These are phyloP conservation scores for Ophiostoma pallidulum DNA, from an alignment of 2,329 filamentous ascomycete species.

Conservation along the genomic window DNA sequence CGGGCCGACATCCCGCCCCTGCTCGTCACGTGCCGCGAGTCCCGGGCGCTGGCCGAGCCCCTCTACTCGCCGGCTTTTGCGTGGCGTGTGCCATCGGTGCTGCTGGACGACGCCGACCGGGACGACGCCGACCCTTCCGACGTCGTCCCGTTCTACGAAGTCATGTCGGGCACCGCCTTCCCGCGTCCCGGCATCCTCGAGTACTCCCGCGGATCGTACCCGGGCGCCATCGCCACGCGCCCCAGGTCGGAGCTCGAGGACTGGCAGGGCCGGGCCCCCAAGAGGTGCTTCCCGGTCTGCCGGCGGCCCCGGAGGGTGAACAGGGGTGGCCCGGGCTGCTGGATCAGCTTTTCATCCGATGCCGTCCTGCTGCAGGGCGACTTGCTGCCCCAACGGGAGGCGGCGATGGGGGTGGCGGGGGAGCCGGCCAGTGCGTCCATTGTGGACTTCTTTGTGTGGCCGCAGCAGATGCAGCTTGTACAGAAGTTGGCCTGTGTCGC, in stretches of 20 bases:
- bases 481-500: slow-evolving; percentile 35
- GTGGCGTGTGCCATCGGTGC: slow-evolving; percentile 36
- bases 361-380: slow-evolving; percentile 39
- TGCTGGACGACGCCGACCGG: slow-evolving; percentile 17
- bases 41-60: slow-evolving; percentile 30
- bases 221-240: too few relatives aligned
- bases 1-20: slow-evolving; percentile 29
- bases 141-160: too few relatives aligned
- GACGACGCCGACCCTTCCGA: too few relatives aligned
- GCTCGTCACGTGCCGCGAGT: slow-evolving; percentile 35
- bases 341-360: slow-evolving; percentile 40
- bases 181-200: too few relatives aligned
- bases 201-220: too few relatives aligned
- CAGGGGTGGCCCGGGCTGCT: slow-evolving; percentile 20
- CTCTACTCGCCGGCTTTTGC: slow-evolving; percentile 38
- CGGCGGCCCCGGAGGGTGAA: too few relatives aligned
- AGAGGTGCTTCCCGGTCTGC: too few relatives aligned
- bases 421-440: slow-evolving; percentile 40
- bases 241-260: too few relatives aligned
- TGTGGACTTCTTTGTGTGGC: slow-evolving; percentile 36
- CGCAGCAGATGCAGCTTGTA: slow-evolving; percentile 36
- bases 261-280: too few relatives aligned
- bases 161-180: too few relatives aligned
- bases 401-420: too few relatives aligned
- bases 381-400: slow-evolving; percentile 37